Conservation (phyloP, 2,329 filamentous ascomycete species). For the Fusarium sarcochroum region DNA sequence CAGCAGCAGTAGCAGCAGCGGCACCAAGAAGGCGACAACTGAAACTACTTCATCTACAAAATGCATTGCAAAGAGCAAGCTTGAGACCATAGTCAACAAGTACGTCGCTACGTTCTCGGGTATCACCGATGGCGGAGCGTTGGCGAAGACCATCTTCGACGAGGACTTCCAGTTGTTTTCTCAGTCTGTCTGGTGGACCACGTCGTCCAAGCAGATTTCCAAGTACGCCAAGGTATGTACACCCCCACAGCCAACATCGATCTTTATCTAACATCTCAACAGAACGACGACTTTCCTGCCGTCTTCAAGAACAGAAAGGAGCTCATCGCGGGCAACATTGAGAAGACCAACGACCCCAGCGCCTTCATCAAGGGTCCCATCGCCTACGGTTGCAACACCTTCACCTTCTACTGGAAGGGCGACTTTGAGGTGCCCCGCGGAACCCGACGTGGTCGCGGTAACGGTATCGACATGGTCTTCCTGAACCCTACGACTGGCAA, state of each 20-base stretch:
- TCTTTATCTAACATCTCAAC: accelerated
- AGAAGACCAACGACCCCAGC: slow-evolving; percentile 24
- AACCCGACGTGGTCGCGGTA: slow-evolving; percentile 24
- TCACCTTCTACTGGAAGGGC: slow-evolving; percentile 44
- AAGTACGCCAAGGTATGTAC: slow-evolving; percentile 34
- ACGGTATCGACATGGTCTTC: slow-evolving; percentile 43
- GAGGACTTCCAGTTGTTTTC: slow-evolving; percentile 37
- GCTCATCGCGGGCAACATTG: slow-evolving; percentile 31
- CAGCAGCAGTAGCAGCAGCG: not conserved
- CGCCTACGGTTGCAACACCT: slow-evolving; percentile 43
- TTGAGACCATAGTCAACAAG: slow-evolving; percentile 38
- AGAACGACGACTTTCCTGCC: slow-evolving; percentile 42
- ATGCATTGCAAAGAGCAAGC: slow-evolving; percentile 28
- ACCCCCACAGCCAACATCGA: accelerated
- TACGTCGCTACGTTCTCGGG: slow-evolving; percentile 38
- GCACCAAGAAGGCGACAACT: slow-evolving; percentile 2
- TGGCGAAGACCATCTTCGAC: slow-evolving; percentile 28
- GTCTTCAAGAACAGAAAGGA: slow-evolving; percentile 26
- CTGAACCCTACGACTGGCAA: slow-evolving; percentile 28
- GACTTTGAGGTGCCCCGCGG: slow-evolving; percentile 34
- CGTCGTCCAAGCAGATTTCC: slow-evolving; percentile 23
- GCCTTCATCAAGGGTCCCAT: slow-evolving; percentile 36
- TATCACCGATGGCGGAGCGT: slow-evolving; percentile 35
- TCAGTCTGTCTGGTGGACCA: slow-evolving; percentile 41
- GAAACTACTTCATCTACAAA: not conserved